A percentile compares a stretch with the other conserved stretches of the same genome.
Evolutionary conservation across 305 asterid genomes (phyloP).

Genomic region (Nicotiana rustica): DNA sequence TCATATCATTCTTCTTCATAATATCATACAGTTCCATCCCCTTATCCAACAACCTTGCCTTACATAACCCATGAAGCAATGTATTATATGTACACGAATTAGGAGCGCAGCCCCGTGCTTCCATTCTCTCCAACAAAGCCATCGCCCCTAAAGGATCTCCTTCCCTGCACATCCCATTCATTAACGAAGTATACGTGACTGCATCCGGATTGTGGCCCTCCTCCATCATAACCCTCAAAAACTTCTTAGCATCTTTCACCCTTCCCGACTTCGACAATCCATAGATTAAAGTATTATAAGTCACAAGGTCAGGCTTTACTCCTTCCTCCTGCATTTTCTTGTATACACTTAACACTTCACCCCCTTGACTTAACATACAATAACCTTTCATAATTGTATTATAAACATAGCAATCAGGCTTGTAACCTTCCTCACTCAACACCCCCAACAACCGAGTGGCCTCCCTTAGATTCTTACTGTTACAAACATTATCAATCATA

Average conservation of each 20-base stretch:
- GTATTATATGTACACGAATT: slow-evolving; percentile 87
- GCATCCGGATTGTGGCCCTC: slow-evolving; percentile 81
- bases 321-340: slow-evolving; percentile 82
- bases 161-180: slow-evolving; percentile 97
- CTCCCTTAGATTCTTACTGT: slow-evolving; percentile 82
- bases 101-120: slow-evolving; percentile 71
- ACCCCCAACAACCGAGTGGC: slow-evolving; percentile 71
- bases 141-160: slow-evolving; percentile 76
- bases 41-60: slow-evolving; percentile 70
- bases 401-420: slow-evolving; percentile 87
- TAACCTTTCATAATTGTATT: slow-evolving; percentile 94
- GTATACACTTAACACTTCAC: slow-evolving; percentile 76
- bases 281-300: slow-evolving; percentile 80
- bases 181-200: slow-evolving; percentile 84
- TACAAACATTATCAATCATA: slow-evolving; percentile 95
- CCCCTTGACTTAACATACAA: slow-evolving; percentile 69
- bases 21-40: slow-evolving; percentile 70
- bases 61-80: slow-evolving; percentile 89
- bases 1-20: slow-evolving; percentile 67
- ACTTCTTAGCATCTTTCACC: slow-evolving; percentile 80
- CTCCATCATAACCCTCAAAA: slow-evolving; percentile 67
- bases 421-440: slow-evolving; percentile 79
- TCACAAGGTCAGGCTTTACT: slow-evolving; percentile 77
- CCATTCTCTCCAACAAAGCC: slow-evolving; percentile 80
- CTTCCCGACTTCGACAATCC: slow-evolving; percentile 85